Evolutionary conservation across 768 basidiomycete species (phyloP).

Genomic region (Ephemerocybe angulata): DNA sequence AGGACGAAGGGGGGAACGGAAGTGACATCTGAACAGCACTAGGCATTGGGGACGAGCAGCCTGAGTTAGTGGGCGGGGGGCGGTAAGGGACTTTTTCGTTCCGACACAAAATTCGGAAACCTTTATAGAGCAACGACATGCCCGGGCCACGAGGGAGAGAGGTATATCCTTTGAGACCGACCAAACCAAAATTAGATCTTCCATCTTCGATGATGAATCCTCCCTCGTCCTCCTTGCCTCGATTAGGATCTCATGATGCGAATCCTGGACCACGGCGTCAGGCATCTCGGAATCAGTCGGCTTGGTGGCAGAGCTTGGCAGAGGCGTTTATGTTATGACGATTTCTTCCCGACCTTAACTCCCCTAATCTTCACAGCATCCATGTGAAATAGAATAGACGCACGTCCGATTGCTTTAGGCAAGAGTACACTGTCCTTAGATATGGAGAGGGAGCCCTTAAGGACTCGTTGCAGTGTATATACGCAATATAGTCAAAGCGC

Average conservation of each 20-base stretch:
- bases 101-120: constrained; percentile 37
- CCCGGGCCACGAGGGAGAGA: constrained; percentile 35
- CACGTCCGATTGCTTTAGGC: too few species aligned
- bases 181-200: constrained; percentile 8
- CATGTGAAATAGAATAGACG: neutral
- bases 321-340: constrained; percentile 4
- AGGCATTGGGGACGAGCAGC: constrained; percentile 1
- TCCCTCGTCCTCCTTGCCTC: neutral
- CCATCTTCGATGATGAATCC: constrained; percentile 5
- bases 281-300: neutral
- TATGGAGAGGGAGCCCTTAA: too few species aligned
- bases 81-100: constrained; percentile 1
- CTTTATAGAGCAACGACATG: constrained; percentile 38
- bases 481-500: too few species aligned
- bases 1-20: constrained; percentile 4
- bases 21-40: neutral
- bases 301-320: constrained; percentile 1
- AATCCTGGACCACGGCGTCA: neutral
- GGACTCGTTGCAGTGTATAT: too few species aligned
- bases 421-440: too few species aligned
- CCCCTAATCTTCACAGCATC: neutral
- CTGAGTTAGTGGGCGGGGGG: constrained; percentile 2
- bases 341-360: neutral
- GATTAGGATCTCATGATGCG: constrained; percentile 5
- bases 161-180: constrained; percentile 7